These are phyloP conservation scores for Parachaetomium inaequale DNA, from an alignment of 495 filamentous ascomycete species.

Conservation along the genomic window DNA sequence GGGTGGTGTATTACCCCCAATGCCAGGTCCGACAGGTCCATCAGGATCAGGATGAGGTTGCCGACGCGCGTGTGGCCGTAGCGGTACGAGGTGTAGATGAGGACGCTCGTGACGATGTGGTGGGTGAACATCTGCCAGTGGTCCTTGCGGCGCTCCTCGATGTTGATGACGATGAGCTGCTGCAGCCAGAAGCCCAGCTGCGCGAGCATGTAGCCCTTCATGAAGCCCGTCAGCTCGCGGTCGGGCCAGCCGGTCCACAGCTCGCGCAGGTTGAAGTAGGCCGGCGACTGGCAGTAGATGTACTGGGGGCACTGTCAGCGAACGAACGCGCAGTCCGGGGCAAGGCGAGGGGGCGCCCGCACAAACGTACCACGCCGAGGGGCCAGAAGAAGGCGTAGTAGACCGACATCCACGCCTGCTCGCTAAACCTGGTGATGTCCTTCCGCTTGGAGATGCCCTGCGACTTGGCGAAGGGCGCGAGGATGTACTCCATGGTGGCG, in stretches of 20 bases:
- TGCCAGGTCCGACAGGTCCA: slow-evolving; percentile 90
- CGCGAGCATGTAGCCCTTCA: slow-evolving; percentile 89
- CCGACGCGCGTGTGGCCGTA: slow-evolving; percentile 83
- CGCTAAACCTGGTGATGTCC: slow-evolving; percentile 73
- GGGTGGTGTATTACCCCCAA: slow-evolving; percentile 66
- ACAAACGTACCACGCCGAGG: slow-evolving; percentile 73
- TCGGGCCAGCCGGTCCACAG: slow-evolving; percentile 84
- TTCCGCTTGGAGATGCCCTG: slow-evolving; percentile 70
- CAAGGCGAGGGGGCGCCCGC: too few relatives aligned
- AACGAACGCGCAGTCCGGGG: not conserved
- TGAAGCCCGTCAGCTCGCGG: slow-evolving; percentile 62
- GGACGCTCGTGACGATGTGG: slow-evolving; percentile 80
- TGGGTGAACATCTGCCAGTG: slow-evolving; percentile 94
- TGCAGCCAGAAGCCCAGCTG: slow-evolving; percentile 94
- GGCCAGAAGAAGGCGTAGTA: slow-evolving; percentile 79
- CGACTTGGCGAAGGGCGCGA: slow-evolving; percentile 67
- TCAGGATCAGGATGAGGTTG: slow-evolving; percentile 82
- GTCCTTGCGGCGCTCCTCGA: slow-evolving; percentile 91
- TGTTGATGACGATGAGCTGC: slow-evolving; percentile 88
- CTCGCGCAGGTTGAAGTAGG: slow-evolving; percentile 70
- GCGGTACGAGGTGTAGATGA: slow-evolving; percentile 76
- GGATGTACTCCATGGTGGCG: slow-evolving; percentile 78
- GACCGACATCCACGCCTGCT: slow-evolving; percentile 85
- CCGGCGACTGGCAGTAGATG: slow-evolving; percentile 69
- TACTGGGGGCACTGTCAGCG: slow-evolving; percentile 55